These are phyloP conservation scores for Rhodotorula sp. DNA, from an alignment of 1,284 basidiomycete species.

Conservation along the genomic window DNA sequence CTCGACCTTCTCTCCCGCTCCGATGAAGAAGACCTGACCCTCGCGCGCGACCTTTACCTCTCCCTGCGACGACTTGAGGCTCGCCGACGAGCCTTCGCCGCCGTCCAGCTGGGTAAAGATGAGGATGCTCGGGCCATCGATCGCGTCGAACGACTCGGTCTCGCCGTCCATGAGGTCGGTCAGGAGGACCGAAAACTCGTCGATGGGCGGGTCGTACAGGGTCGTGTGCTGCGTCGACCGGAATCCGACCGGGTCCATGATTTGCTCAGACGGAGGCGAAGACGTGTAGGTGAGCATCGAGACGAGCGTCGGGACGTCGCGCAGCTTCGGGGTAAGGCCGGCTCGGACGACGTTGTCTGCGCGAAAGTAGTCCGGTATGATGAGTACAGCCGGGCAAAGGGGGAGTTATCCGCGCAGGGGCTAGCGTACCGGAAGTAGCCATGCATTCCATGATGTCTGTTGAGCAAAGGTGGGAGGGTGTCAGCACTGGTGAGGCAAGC, in stretches of 20 bases:
- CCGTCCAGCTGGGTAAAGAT: conserved; percentile 74
- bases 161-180: conserved; percentile 57
- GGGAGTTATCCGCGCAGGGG: fast-evolving
- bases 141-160: conserved; percentile 58
- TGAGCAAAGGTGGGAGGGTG: not conserved
- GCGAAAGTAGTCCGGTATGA: not conserved
- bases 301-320: conserved; percentile 87
- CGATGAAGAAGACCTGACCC: conserved; percentile 82
- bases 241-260: conserved; percentile 63
- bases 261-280: conserved; percentile 65
- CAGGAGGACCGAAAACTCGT: conserved; percentile 85
- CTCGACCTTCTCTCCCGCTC: conserved; percentile 63
- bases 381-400: not conserved
- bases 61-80: conserved; percentile 53
- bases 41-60: conserved; percentile 56
- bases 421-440: conserved; percentile 67
- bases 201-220: conserved; percentile 91
- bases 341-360: conserved; percentile 95
- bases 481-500: not conserved
- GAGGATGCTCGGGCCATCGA: conserved; percentile 80
- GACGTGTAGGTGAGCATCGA: conserved; percentile 82
- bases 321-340: conserved; percentile 92
- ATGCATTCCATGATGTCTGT: conserved; percentile 95
- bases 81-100: conserved; percentile 43
- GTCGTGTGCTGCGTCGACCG: conserved; percentile 49